These are phyloP conservation scores for Kodamaea hsintzibuensis DNA, from an alignment of 805 yeast species.

Conservation along the genomic window DNA sequence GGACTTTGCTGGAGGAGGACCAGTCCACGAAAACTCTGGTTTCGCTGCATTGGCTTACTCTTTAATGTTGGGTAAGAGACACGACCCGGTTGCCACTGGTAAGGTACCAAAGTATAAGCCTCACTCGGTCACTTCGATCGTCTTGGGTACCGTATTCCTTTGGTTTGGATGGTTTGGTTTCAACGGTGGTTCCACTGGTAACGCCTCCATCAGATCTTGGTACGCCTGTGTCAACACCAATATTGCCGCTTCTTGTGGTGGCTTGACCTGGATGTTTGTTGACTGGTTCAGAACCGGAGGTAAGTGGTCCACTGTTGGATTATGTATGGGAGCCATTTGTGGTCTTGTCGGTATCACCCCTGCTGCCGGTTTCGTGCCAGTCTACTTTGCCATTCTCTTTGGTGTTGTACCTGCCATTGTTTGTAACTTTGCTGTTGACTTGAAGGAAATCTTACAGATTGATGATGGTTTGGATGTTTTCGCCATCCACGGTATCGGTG, in stretches of 20 bases:
- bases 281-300: constrained; percentile 85
- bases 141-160: constrained; percentile 87
- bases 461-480: constrained; percentile 97
- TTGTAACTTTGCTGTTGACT: constrained; percentile 84
- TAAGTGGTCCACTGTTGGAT: constrained; percentile 91
- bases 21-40: constrained; percentile 94
- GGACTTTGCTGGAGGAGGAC: constrained; percentile 99
- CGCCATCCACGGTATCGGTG: constrained; percentile 94
- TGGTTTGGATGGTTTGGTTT: constrained; percentile 99
- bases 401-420: constrained; percentile 76
- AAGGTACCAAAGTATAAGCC: constrained; percentile 90
- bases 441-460: constrained; percentile 67
- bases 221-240: constrained; percentile 93
- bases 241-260: constrained; percentile 91
- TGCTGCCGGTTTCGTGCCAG: constrained; percentile 94
- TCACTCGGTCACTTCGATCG: constrained; percentile 87
- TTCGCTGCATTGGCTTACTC: constrained; percentile 95
- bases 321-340: constrained; percentile 91
- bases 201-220: constrained; percentile 89
- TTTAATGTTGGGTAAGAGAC: constrained; percentile 86
- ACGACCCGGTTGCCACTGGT: constrained; percentile 68
- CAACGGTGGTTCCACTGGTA: constrained; percentile 98
- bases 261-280: constrained; percentile 89
- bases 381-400: constrained; percentile 82
- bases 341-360: constrained; percentile 97